These are phyloP conservation scores for Helianthus tuberosus DNA, from an alignment of 129 eudicot genomes.

Conservation along the genomic window DNA sequence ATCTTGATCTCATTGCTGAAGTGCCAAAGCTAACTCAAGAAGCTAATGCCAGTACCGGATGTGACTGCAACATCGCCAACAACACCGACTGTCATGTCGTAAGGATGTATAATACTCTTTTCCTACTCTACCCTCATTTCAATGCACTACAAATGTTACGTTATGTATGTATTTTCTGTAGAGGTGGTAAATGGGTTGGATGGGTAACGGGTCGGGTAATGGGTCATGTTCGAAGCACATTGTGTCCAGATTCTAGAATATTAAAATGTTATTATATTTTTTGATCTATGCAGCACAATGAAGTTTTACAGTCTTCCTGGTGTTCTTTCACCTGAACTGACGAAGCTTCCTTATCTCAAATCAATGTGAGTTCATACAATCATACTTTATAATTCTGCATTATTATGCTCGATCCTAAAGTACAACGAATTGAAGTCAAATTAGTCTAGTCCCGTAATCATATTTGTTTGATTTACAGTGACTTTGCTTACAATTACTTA, in stretches of 20 bases:
- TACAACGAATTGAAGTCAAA: background rate
- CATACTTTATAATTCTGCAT: slow-evolving; percentile 2
- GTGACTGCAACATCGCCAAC: slow-evolving; percentile 54
- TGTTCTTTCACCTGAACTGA: slow-evolving; percentile 62
- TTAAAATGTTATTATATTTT: background rate
- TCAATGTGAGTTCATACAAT: slow-evolving; percentile 52
- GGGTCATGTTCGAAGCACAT: background rate
- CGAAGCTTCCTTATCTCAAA: slow-evolving; percentile 61
- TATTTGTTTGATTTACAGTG: slow-evolving; percentile 44
- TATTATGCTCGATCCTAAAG: background rate
- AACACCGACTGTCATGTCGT: slow-evolving; percentile 60
- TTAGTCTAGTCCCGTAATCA: background rate
- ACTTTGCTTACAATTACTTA: slow-evolving; percentile 75
- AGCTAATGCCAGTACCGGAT: slow-evolving; percentile 44
- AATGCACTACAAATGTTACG: background rate
- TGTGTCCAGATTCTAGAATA: background rate
- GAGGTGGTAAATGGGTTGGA: background rate
- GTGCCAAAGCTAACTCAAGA: slow-evolving; percentile 34
- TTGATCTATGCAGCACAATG: slow-evolving; percentile 48
- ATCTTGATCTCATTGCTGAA: slow-evolving; percentile 47
- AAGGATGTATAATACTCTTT: slow-evolving; percentile 49
- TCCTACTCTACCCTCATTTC: slow-evolving; percentile 8
- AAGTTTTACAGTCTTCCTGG: slow-evolving; percentile 77
- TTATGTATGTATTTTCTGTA: background rate
- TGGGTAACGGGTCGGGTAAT: background rate